phyloP scores from a whole-genome alignment of 2,329 filamentous ascomycete genomes.

The Cladorrhinum sp. region DNA sequence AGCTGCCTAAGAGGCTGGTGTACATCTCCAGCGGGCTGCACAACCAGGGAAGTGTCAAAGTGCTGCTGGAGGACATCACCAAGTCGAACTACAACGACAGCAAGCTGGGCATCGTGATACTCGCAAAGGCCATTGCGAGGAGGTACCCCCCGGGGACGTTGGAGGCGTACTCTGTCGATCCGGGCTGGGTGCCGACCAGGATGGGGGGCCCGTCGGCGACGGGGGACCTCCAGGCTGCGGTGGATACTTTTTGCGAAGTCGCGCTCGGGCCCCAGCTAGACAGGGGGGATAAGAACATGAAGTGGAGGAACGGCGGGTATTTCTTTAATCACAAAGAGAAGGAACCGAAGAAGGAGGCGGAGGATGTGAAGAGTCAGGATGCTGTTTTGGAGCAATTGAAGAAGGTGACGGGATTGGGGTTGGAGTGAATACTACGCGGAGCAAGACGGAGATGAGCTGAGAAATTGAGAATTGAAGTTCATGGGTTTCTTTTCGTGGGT shows the following conservation, averaged over 20 bases:
- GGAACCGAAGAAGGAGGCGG: constrained; percentile 30
- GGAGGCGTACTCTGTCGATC: constrained; percentile 44
- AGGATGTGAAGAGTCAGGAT: constrained; percentile 43
- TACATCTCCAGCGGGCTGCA: constrained; percentile 48
- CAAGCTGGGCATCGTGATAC: constrained; percentile 55
- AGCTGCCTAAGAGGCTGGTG: constrained; percentile 46
- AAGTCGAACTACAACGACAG: constrained; percentile 47
- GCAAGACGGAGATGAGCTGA: too few species aligned
- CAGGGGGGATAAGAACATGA: background rate
- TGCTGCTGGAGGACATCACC: constrained; percentile 47
- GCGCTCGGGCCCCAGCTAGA: constrained; percentile 37
- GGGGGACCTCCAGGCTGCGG: constrained; percentile 44
- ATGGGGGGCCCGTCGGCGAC: constrained; percentile 50
- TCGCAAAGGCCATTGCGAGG: constrained; percentile 53
- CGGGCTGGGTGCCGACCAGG: constrained; percentile 55
- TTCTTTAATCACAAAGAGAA: constrained; percentile 36
- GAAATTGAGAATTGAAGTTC: constrained; percentile 20
- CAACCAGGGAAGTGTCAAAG: constrained; percentile 42
- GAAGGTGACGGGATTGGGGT: constrained; percentile 8
- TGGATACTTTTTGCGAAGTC: constrained; percentile 46
- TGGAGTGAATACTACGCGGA: too few species aligned
- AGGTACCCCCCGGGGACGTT: constrained; percentile 42
- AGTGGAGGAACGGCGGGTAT: constrained; percentile 37
- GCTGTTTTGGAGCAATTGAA: constrained; percentile 38
- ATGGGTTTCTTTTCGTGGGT: background rate